Percentiles rank a stretch among this genome's conserved stretches.
These are phyloP conservation scores for Diaporthe sp. DNA, from an alignment of 2,329 filamentous ascomycete species.

Conservation along the genomic window DNA sequence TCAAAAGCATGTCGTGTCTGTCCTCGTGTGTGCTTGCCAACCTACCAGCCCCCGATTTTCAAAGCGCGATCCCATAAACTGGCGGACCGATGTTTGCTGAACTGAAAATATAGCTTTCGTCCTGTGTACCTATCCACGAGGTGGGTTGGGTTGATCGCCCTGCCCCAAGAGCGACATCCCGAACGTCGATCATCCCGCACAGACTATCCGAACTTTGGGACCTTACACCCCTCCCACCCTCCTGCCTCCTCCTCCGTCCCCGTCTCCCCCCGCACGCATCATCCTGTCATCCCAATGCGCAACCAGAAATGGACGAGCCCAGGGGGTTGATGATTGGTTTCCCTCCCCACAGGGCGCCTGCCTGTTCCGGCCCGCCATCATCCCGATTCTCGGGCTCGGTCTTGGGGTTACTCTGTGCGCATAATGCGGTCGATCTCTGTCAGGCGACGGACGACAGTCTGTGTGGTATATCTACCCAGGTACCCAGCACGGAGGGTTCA, in stretches of 20 bases:
- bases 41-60: neutral
- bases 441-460: no score
- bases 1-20: neutral
- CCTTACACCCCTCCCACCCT: neutral
- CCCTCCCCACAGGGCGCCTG: neutral
- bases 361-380: neutral
- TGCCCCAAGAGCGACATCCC: neutral
- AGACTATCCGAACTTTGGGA: neutral
- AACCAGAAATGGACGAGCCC: neutral
- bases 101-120: neutral
- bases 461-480: no score
- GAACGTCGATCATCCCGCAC: conserved; percentile 22
- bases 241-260: neutral
- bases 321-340: neutral
- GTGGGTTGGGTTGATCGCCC: neutral
- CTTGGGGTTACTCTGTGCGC: no score
- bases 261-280: neutral
- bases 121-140: neutral
- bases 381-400: neutral
- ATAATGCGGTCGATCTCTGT: no score
- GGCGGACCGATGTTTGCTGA: neutral
- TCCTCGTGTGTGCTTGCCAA: no score
- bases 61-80: neutral
- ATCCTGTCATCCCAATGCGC: neutral
- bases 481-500: no score